phyloP scores from a whole-genome alignment of 148 eudicot species.

The Dysphania ambrosioides region DNA sequence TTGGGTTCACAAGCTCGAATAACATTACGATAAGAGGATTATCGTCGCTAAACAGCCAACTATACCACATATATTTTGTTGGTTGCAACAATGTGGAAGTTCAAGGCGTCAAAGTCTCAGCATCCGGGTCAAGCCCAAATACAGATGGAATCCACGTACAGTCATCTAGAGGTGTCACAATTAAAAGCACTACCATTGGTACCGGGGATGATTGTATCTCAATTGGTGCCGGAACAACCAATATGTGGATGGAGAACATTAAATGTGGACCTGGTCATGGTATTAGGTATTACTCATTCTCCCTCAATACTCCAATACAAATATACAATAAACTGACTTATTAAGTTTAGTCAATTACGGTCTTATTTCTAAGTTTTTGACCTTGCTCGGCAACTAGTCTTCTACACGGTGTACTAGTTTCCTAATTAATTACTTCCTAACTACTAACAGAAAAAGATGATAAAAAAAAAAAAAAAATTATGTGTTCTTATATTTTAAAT shows the following conservation, averaged over 20 bases:
- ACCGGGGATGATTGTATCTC: conserved; percentile 64
- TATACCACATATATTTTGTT: conserved; percentile 38
- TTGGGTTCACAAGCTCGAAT: conserved; percentile 35
- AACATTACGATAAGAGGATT: conserved; percentile 32
- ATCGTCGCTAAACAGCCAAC: conserved; percentile 42
- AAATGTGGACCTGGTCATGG: conserved; percentile 59
- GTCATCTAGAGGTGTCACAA: conserved; percentile 33
- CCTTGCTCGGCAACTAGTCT: no score
- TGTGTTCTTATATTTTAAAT: no score
- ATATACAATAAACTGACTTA: no score
- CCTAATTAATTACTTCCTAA: no score
- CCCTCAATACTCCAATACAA: no score
- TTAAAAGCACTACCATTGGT: conserved; percentile 30
- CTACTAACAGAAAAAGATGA: no score
- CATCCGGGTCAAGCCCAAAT: conserved; percentile 37
- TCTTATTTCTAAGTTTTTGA: no score
- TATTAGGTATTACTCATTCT: conserved; percentile 22
- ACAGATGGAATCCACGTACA: conserved; percentile 30
- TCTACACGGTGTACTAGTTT: no score
- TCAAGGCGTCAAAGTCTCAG: conserved; percentile 25
- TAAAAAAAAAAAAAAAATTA: no score
- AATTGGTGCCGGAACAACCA: conserved; percentile 34
- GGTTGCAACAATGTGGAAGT: conserved; percentile 36
- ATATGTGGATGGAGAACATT: conserved; percentile 44
- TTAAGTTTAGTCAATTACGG: no score